Percentiles rank a stretch among this genome's conserved stretches.
phyloP scores from a whole-genome alignment of 371 early-diverging fungal genomes.

The Haplosporangium sp. region DNA sequence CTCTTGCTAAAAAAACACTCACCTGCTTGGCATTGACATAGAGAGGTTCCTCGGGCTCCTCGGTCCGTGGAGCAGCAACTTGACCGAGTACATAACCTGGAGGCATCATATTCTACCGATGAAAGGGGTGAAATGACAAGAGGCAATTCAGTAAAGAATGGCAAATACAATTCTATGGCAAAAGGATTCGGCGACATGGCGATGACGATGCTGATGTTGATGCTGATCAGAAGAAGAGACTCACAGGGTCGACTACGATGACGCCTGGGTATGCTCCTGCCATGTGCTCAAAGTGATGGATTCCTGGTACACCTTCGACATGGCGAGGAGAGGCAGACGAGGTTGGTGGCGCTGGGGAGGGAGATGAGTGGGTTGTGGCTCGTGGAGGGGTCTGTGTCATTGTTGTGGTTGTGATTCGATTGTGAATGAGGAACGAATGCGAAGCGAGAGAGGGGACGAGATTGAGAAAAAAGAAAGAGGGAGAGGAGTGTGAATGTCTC shows the following conservation, averaged over 20 bases:
- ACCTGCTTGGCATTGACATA: conserved; percentile 94
- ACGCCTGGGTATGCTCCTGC: conserved; percentile 44
- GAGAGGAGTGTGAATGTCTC: not conserved
- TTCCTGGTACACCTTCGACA: conserved; percentile 18
- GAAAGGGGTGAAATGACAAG: not conserved
- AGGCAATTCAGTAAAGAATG: conserved; percentile 4
- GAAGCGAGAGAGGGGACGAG: not conserved
- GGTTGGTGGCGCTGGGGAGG: conserved; percentile 7
- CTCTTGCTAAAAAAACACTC: not conserved
- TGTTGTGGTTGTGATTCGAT: not conserved
- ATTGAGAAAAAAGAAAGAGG: not conserved
- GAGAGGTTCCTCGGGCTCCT: conserved; percentile 74
- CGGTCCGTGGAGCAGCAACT: conserved; percentile 44
- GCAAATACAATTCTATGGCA: too few species aligned
- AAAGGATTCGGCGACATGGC: not conserved
- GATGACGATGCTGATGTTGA: too few species aligned
- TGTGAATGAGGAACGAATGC: too few species aligned
- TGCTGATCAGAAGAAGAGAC: not conserved
- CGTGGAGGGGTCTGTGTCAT: conserved; percentile 38
- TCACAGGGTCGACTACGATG: conserved; percentile 53
- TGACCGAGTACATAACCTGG: conserved; percentile 60
- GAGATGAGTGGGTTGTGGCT: conserved; percentile 16
- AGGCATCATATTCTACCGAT: conserved; percentile 54
- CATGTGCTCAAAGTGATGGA: conserved; percentile 43
- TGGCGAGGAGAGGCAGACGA: conserved; percentile 19